Percentiles rank a stretch among this genome's conserved stretches.
phyloP scores from a whole-genome alignment of 768 basidiomycete genomes.

The Sporobolomyces roseus region DNA sequence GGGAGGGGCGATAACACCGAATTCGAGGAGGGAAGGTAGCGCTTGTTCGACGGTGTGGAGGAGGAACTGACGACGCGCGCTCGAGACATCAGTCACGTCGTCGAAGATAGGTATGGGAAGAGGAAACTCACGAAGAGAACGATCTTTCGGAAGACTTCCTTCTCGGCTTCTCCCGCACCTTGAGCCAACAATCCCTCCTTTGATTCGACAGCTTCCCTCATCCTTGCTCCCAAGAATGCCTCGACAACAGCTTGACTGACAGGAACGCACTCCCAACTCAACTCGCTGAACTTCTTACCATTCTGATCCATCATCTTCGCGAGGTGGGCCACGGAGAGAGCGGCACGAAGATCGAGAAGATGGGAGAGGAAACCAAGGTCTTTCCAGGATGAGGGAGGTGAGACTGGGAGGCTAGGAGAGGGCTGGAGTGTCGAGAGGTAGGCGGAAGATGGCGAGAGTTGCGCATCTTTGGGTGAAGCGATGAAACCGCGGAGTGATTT shows the following conservation, averaged over 20 bases:
- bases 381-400: conserved; percentile 45
- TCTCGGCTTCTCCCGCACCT: conserved; percentile 38
- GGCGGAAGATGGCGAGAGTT: conserved; percentile 53
- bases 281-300: conserved; percentile 47
- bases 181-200: conserved; percentile 49
- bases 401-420: conserved; percentile 3
- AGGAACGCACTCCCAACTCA: conserved; percentile 60
- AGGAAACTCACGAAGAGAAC: not conserved
- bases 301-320: conserved; percentile 49
- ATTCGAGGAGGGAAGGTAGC: conserved; percentile 61
- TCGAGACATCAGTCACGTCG: not conserved
- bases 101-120: not conserved
- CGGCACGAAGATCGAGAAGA: conserved; percentile 63
- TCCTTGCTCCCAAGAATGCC: conserved; percentile 62
- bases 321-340: conserved; percentile 55
- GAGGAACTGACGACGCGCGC: conserved; percentile 55
- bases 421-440: conserved; percentile 59
- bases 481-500: conserved; percentile 54
- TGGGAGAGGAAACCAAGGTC: conserved; percentile 49
- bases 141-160: conserved; percentile 39
- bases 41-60: conserved; percentile 59
- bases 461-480: not conserved
- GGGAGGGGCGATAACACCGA: conserved; percentile 51
- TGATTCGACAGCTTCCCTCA: conserved; percentile 52
- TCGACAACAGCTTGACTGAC: conserved; percentile 65